Conservation (phyloP, 768 basidiomycete genomes). For the Hortiboletus campestris region DNA sequence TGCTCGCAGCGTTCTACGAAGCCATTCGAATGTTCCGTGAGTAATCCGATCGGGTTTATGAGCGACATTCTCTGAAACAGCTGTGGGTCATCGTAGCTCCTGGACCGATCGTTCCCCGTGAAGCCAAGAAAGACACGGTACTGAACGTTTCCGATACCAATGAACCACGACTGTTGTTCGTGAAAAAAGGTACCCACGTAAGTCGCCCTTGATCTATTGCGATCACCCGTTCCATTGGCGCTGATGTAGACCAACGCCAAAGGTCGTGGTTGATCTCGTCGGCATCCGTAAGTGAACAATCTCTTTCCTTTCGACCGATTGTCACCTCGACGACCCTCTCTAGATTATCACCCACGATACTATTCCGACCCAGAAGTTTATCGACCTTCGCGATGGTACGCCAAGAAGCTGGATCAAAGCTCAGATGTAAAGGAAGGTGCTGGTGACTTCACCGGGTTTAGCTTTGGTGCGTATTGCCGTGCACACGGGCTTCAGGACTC, state of each 20-base stretch:
- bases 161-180: slow-evolving; percentile 8
- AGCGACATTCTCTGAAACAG: background rate
- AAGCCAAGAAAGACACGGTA: slow-evolving; percentile 24
- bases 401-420: slow-evolving; percentile 5
- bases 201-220: background rate
- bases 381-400: slow-evolving; percentile 40
- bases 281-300: slow-evolving; percentile 28
- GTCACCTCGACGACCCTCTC: too few species aligned
- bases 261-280: slow-evolving; percentile 28
- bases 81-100: slow-evolving; percentile 19
- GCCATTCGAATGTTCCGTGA: slow-evolving; percentile 30
- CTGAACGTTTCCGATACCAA: slow-evolving; percentile 17
- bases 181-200: slow-evolving; percentile 22
- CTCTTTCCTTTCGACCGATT: background rate
- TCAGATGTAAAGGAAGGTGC: background rate
- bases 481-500: too few species aligned
- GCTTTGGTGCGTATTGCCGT: slow-evolving; percentile 16
- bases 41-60: background rate
- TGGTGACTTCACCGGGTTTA: slow-evolving; percentile 15
- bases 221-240: background rate
- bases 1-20: slow-evolving; percentile 29
- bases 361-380: slow-evolving; percentile 36
- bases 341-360: slow-evolving; percentile 36
- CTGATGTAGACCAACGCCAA: background rate
- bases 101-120: slow-evolving; percentile 27